Evolutionary conservation across 1,139 yeast genomes (phyloP), one percentile per base, ranked within the genome.

Genomic region (Hanseniaspora gamundiae): DNA sequence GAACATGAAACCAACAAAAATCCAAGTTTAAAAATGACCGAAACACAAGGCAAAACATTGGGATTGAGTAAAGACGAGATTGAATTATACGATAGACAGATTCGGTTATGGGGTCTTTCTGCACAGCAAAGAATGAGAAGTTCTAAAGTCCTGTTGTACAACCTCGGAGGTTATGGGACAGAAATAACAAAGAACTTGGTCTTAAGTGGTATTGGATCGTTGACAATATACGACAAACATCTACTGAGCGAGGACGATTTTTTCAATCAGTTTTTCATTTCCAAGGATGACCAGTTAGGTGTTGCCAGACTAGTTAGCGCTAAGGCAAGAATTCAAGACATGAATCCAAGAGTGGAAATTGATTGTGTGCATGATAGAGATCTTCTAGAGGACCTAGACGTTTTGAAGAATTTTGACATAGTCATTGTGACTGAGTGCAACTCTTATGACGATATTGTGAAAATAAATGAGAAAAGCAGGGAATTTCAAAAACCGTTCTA

Each of bases 61-160:
- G 19, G 20, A 28, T 42, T 64, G 35, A 54, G 55, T 27, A 64
- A 62, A 65, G 96, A 87, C 56, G 97, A 88, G 61, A 78, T 88
- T 46, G 95, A 94, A 2, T 69, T 88, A 26, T 91, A 91, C 60
- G 99, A 91, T 62, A 74, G 99, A 48, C 99, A 91, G 61, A 88
- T 91, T 53, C 67, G 99, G 51, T 70, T 91, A 33, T 91, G 99
- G 99, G 98, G 98, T 11, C 71, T 91, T 65, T 93, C 84, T 26
- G 94, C 97, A 14, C 99, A 91, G 61, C 71, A 77, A 42, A 68
- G 87, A 42, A 74, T 91, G 67, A 71, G 94, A 40, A 74, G 80
- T 24, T 81, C 96, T 14, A 74, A 73, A 44, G 70, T 88, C 8
- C 67, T 91, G 44, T 58, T 87, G 35, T 67, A 86, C 29, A 79